phyloP scores from a whole-genome alignment of 805 yeast species.

The Candida koratica region DNA sequence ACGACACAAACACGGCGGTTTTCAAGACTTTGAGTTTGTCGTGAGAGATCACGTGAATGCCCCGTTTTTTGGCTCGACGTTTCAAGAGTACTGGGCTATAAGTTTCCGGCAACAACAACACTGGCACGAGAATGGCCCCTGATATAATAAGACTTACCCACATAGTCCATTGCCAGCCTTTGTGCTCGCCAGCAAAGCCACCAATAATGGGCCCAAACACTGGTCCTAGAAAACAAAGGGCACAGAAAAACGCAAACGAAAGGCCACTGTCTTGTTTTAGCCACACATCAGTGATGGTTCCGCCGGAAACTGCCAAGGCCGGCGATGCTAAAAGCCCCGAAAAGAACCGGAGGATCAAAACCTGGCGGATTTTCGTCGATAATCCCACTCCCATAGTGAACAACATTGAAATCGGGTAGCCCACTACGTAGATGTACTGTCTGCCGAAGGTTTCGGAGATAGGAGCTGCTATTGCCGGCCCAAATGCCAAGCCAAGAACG shows the following conservation, averaged over 20 bases:
- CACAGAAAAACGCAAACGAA: constrained; percentile 75
- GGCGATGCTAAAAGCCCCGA: constrained; percentile 77
- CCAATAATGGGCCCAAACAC: constrained; percentile 74
- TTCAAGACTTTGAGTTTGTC: constrained; percentile 40
- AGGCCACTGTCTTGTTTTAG: constrained; percentile 50
- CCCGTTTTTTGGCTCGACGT: constrained; percentile 58
- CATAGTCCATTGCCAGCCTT: constrained; percentile 63
- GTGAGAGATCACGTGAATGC: constrained; percentile 40
- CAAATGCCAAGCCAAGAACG: constrained; percentile 64
- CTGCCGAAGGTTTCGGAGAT: constrained; percentile 68
- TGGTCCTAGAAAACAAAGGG: constrained; percentile 81
- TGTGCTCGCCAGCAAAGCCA: constrained; percentile 60
- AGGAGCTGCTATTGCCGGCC: constrained; percentile 71
- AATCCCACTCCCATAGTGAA: constrained; percentile 73
- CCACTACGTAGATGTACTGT: constrained; percentile 52
- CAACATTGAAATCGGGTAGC: constrained; percentile 65
- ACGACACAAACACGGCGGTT: constrained; percentile 45
- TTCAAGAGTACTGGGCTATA: constrained; percentile 64
- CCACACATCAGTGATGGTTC: constrained; percentile 79
- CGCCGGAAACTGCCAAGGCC: constrained; percentile 80
- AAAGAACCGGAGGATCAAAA: constrained; percentile 68
- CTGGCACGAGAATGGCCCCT: constrained; percentile 51
- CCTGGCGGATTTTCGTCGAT: constrained; percentile 53
- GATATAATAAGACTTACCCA: constrained; percentile 72
- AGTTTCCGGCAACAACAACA: constrained; percentile 61